A percentile compares a stretch with the other conserved stretches of the same genome.
Evolutionary conservation across 495 filamentous ascomycete species (phyloP).

Genomic region (Thozetella sp.): DNA sequence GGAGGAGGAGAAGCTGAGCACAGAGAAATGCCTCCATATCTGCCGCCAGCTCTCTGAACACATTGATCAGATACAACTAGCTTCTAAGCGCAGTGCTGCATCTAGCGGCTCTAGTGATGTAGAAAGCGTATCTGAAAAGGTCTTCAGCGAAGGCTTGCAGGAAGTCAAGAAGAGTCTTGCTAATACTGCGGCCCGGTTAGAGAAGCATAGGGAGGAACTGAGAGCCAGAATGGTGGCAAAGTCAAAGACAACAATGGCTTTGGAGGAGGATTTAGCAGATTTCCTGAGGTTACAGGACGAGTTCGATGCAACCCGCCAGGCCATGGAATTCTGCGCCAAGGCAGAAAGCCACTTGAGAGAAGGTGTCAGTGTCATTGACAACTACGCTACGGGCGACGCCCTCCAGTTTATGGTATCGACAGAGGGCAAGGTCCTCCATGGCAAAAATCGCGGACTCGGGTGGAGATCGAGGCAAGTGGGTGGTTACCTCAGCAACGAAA

Average conservation of each 20-base stretch:
- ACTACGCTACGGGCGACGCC: slow-evolving; percentile 3
- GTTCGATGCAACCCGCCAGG: slow-evolving; percentile 6
- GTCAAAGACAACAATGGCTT: too few species aligned
- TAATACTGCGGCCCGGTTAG: too few species aligned
- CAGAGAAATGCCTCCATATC: slow-evolving; percentile 44
- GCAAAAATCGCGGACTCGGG: too few species aligned
- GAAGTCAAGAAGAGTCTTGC: too few species aligned
- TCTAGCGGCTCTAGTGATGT: background rate
- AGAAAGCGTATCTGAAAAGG: too few species aligned
- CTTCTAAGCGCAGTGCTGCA: background rate
- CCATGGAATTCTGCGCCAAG: slow-evolving; percentile 7
- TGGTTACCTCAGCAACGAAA: too few species aligned
- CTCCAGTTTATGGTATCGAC: slow-evolving; percentile 11
- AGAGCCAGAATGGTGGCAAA: too few species aligned
- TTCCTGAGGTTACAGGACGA: slow-evolving; percentile 6
- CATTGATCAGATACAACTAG: slow-evolving; percentile 24
- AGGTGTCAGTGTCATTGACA: slow-evolving; percentile 7
- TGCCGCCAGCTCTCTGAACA: slow-evolving; percentile 36
- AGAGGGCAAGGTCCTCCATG: slow-evolving; percentile 4
- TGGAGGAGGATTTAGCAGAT: slow-evolving; percentile 1
- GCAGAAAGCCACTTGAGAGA: slow-evolving; percentile 4
- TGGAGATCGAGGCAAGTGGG: too few species aligned
- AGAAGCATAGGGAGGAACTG: too few species aligned
- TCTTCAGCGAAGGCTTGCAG: too few species aligned
- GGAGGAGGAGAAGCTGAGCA: slow-evolving; percentile 39